These are phyloP conservation scores for Aspergillaceae sp. DNA, from an alignment of 2,329 filamentous ascomycete genomes.

Conservation along the genomic window DNA sequence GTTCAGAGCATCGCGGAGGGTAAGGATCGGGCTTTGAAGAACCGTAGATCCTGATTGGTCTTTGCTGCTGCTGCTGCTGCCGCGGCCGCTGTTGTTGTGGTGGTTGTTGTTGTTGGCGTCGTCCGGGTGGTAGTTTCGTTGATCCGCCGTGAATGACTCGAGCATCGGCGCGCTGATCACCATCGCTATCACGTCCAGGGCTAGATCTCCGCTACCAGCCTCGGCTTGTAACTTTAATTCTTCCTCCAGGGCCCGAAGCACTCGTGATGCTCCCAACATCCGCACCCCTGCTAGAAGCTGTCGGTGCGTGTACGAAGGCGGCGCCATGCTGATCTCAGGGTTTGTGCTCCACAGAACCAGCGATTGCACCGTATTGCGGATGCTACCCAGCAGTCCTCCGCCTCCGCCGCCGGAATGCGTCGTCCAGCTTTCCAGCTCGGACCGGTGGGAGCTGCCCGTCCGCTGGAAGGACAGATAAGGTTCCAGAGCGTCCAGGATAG, in stretches of 20 bases:
- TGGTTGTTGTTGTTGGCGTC: constrained; percentile 22
- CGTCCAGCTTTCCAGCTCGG: constrained; percentile 47
- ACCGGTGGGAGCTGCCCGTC: constrained; percentile 36
- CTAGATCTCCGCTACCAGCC: constrained; percentile 32
- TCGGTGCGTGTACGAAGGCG: constrained; percentile 49
- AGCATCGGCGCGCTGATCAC: constrained; percentile 35
- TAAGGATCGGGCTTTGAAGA: constrained; percentile 28
- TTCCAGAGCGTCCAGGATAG: constrained; percentile 45
- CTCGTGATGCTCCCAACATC: constrained; percentile 32
- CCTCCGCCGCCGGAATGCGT: constrained; percentile 27
- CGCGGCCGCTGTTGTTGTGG: constrained; percentile 1
- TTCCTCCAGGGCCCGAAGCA: constrained; percentile 32
- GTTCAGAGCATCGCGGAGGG: constrained; percentile 34
- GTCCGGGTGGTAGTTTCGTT: constrained; percentile 26
- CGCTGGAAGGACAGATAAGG: constrained; percentile 44
- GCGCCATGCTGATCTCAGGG: constrained; percentile 43
- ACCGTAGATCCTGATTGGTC: not conserved
- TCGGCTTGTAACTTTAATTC: constrained; percentile 36
- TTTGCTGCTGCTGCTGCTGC: not conserved
- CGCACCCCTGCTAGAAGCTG: constrained; percentile 39
- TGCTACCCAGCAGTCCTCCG: constrained; percentile 39
- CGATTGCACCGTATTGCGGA: constrained; percentile 44
- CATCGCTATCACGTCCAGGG: constrained; percentile 37
- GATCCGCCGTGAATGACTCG: constrained; percentile 33
- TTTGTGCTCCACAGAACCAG: constrained; percentile 46